These are phyloP conservation scores for Castanea sativa DNA, from an alignment of 306 rosid genomes.

Conservation along the genomic window DNA sequence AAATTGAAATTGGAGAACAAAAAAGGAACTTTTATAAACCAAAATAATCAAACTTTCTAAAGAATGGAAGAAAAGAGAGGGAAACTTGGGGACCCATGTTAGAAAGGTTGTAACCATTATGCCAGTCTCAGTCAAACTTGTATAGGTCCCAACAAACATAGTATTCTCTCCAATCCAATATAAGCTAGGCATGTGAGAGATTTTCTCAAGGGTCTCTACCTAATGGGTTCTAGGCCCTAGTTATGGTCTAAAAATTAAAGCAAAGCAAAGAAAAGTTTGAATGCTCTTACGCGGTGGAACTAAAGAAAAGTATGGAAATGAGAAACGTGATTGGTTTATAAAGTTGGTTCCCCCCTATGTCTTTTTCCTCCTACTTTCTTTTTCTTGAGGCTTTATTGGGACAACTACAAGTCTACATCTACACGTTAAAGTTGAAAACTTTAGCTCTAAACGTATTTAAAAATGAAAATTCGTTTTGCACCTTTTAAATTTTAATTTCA, in stretches of 20 bases:
- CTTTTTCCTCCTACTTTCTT: too few species aligned
- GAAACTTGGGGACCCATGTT: constrained; percentile 12
- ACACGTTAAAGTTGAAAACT: too few species aligned
- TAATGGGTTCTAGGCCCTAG: constrained; percentile 14
- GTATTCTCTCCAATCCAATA: background rate
- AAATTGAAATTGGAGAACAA: constrained; percentile 16
- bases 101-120: background rate
- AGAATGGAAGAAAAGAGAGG: constrained; percentile 4
- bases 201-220: background rate
- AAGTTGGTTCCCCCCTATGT: too few species aligned
- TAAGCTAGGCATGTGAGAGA: background rate
- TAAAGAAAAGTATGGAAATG: too few species aligned
- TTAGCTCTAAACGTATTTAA: too few species aligned
- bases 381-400: too few species aligned
- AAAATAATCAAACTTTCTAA: constrained; percentile 6
- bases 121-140: background rate
- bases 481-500: too few species aligned
- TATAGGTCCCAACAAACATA: background rate
- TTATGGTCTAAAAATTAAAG: constrained; percentile 14
- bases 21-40: constrained; percentile 20
- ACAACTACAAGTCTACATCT: too few species aligned
- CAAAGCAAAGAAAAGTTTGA: background rate
- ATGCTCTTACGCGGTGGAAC: constrained; percentile 1
- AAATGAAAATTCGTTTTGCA: too few species aligned
- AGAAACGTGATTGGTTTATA: too few species aligned